A percentile compares a stretch with the other conserved stretches of the same genome.
phyloP scores from a whole-genome alignment of 306 rosid genomes.

The Begonia masoniana region DNA sequence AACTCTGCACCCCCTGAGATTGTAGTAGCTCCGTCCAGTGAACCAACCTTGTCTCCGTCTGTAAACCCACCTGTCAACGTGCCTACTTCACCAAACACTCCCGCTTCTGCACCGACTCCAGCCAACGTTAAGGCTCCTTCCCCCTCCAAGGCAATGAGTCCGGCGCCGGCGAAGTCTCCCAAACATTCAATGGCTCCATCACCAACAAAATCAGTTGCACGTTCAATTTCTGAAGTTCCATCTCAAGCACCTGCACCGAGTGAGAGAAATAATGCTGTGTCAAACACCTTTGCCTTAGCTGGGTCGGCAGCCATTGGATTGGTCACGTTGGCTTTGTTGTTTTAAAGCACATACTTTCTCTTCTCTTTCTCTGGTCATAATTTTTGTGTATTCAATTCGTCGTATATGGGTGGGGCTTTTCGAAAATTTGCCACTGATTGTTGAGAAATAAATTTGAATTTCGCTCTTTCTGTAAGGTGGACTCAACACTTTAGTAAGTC shows the following conservation, averaged over 20 bases:
- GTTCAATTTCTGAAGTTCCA: not conserved
- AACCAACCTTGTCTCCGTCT: too few relatives aligned
- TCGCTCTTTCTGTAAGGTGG: too few relatives aligned
- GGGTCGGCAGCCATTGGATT: conserved; percentile 5
- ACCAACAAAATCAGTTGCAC: not conserved
- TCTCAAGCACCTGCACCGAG: conserved; percentile 5
- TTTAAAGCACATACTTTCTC: not conserved
- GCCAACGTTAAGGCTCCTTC: conserved; percentile 5
- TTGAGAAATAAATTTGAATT: too few relatives aligned
- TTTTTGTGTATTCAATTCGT: not conserved
- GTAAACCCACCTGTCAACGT: not conserved
- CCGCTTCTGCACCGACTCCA: conserved; percentile 1
- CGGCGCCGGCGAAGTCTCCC: conserved; percentile 1
- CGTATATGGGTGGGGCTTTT: not conserved
- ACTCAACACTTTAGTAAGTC: too few relatives aligned
- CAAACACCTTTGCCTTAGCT: conserved; percentile 2
- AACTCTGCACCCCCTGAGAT: too few relatives aligned
- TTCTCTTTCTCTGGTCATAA: too few relatives aligned
- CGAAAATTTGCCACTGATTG: not conserved
- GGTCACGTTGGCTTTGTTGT: conserved; percentile 2
- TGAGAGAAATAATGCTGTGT: conserved; percentile 1
- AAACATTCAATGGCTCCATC: conserved; percentile 6
- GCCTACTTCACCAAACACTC: not conserved
- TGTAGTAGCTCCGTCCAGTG: not conserved
- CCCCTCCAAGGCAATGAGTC: conserved; percentile 6